A percentile compares a stretch with the other conserved stretches of the same genome.
phyloP scores from a whole-genome alignment of 805 yeast species.

The Cyberlindnera samutprakarnensis region DNA sequence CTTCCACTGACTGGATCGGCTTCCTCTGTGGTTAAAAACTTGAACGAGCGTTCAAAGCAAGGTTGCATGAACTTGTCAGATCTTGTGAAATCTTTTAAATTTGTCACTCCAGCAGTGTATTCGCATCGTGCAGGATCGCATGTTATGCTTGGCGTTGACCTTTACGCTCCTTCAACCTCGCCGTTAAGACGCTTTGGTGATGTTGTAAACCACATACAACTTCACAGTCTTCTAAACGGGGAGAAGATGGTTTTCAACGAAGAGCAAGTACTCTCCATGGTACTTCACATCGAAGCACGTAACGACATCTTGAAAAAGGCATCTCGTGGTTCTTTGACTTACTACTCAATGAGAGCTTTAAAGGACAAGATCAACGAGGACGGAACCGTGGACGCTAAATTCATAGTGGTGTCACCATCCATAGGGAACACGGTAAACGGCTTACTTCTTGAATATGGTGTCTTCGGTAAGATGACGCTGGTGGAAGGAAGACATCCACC shows the following conservation, averaged over 20 bases:
- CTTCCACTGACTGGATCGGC: constrained; percentile 21
- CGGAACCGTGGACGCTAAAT: constrained; percentile 17
- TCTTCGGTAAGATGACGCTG: constrained; percentile 25
- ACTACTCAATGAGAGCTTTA: constrained; percentile 30
- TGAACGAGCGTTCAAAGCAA: constrained; percentile 17
- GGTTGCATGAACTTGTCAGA: constrained; percentile 26
- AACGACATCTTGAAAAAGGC: constrained; percentile 31
- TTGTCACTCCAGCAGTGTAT: constrained; percentile 46
- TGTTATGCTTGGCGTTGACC: constrained; percentile 51
- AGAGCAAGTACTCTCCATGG: constrained; percentile 28
- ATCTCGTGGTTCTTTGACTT: constrained; percentile 24
- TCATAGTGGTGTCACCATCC: constrained; percentile 36
- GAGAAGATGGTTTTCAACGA: constrained; percentile 24
- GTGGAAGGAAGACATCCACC: constrained; percentile 23
- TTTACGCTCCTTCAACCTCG: constrained; percentile 75
- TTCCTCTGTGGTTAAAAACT: constrained; percentile 12
- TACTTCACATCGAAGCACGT: constrained; percentile 37
- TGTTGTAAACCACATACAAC: constrained; percentile 71
- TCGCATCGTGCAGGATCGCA: constrained; percentile 43
- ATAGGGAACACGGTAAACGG: constrained; percentile 29
- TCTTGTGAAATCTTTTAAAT: constrained; percentile 33
- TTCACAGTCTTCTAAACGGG: constrained; percentile 37
- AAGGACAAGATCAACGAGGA: constrained; percentile 11
- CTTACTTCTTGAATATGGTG: constrained; percentile 22
- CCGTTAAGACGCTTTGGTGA: constrained; percentile 85